A percentile compares a stretch with the other conserved stretches of the same genome.
Conservation (phyloP, 331 rosid species). For the Dryas integrifolia region DNA sequence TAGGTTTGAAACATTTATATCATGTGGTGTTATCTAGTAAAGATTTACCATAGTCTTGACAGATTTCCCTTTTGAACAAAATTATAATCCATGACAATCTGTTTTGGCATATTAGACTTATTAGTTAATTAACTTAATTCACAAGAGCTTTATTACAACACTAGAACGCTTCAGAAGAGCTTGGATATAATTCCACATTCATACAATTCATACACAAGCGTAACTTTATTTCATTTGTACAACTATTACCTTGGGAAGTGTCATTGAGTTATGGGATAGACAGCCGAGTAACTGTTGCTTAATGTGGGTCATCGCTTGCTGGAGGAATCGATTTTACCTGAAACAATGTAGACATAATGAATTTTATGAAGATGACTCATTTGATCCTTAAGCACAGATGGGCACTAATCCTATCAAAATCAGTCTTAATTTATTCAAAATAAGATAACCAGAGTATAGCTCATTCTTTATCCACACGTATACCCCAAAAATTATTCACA, state of each 20-base stretch:
- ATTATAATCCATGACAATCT: neutral
- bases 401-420: neutral
- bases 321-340: constrained; percentile 72
- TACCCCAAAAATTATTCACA: too few relatives aligned
- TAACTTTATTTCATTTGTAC: constrained; percentile 33
- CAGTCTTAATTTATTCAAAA: neutral
- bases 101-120: neutral
- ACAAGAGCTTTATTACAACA: neutral
- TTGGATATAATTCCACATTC: neutral
- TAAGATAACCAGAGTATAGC: neutral
- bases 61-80: neutral
- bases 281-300: neutral
- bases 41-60: too few relatives aligned
- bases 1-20: too few relatives aligned
- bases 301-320: constrained; percentile 45
- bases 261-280: neutral
- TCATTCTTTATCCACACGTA: neutral
- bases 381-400: neutral
- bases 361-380: neutral
- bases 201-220: constrained; percentile 16
- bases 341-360: constrained; percentile 11
- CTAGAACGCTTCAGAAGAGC: neutral
- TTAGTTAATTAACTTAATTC: too few relatives aligned
- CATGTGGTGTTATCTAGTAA: too few relatives aligned
- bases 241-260: constrained; percentile 25